Conservation (phyloP, 2,329 filamentous ascomycete species). For the Paecilomyces fulvus region DNA sequence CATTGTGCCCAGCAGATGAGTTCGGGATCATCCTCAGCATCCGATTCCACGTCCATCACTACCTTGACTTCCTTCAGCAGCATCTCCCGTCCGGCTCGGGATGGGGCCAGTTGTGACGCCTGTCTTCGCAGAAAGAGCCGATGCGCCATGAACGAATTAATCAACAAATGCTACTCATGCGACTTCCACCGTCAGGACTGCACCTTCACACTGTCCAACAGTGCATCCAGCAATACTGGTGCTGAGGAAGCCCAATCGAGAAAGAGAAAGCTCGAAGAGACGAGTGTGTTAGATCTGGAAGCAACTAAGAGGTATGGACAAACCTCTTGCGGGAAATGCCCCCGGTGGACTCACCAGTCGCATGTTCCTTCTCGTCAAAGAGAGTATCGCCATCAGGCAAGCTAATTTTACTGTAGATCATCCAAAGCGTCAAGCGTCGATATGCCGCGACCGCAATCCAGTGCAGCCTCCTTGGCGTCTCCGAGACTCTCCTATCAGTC, state of each 20-base stretch:
- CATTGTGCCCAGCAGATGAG: conserved; percentile 7
- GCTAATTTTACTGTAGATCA: conserved; percentile 12
- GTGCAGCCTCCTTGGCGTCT: conserved; percentile 14
- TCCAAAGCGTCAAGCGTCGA: conserved; percentile 16
- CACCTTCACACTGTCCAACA: conserved; percentile 28
- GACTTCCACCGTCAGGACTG: conserved; percentile 38
- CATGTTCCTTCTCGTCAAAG: not conserved
- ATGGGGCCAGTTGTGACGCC: conserved; percentile 35
- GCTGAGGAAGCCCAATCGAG: conserved; percentile 19
- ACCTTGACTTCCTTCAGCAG: conserved; percentile 10
- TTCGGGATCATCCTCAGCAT: conserved; percentile 11
- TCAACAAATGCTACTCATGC: conserved; percentile 37
- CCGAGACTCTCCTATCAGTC: conserved; percentile 26
- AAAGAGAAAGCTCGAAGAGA: conserved; percentile 33
- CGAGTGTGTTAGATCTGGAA: conserved; percentile 17
- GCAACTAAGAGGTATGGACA: conserved; percentile 29
- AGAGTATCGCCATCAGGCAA: not conserved
- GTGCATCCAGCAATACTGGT: conserved; percentile 7
- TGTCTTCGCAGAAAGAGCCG: conserved; percentile 35
- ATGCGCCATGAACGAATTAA: conserved; percentile 36
- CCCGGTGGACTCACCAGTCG: not conserved
- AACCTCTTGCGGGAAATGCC: not conserved
- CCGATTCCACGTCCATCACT: conserved; percentile 14
- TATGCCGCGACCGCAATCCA: conserved; percentile 8
- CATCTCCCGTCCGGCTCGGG: conserved; percentile 21